A percentile compares a stretch with the other conserved stretches of the same genome.
Evolutionary conservation across 192 early-diverging fungal genomes (phyloP).

Genomic region (Backusella macrospora): DNA sequence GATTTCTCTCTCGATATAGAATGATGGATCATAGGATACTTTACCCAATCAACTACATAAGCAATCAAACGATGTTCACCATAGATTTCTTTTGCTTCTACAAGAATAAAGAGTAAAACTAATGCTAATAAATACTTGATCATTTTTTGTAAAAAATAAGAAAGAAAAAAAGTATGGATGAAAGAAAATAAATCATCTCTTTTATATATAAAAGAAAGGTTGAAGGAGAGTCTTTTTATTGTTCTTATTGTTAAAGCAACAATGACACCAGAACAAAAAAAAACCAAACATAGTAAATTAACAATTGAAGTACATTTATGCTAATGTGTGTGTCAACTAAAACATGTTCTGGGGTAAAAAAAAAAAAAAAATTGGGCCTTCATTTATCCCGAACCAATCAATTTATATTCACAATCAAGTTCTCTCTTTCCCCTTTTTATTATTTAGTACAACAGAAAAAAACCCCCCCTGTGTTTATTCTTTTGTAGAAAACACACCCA

Average conservation of each 20-base stretch:
- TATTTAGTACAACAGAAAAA: no score
- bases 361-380: no score
- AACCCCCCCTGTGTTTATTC: not conserved
- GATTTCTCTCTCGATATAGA: not conserved
- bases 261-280: no score
- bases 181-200: not conserved
- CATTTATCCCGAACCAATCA: constrained; percentile 3
- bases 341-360: no score
- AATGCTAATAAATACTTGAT: not conserved
- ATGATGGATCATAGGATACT: not conserved
- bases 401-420: not conserved
- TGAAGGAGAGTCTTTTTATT: not conserved
- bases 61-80: constrained; percentile 16
- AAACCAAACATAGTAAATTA: no score
- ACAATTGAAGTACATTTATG: no score
- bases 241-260: no score
- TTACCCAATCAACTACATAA: constrained; percentile 35
- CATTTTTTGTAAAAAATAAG: not conserved
- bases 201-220: not conserved
- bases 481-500: no score
- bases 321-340: no score
- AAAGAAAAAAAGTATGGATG: not conserved
- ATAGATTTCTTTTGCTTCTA: constrained; percentile 3
- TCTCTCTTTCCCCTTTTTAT: not conserved
- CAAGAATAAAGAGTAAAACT: not conserved